Percentiles rank a stretch among this genome's conserved stretches.
Conservation (phyloP, 257 asterid species). For the Salvia miltiorrhiza region DNA sequence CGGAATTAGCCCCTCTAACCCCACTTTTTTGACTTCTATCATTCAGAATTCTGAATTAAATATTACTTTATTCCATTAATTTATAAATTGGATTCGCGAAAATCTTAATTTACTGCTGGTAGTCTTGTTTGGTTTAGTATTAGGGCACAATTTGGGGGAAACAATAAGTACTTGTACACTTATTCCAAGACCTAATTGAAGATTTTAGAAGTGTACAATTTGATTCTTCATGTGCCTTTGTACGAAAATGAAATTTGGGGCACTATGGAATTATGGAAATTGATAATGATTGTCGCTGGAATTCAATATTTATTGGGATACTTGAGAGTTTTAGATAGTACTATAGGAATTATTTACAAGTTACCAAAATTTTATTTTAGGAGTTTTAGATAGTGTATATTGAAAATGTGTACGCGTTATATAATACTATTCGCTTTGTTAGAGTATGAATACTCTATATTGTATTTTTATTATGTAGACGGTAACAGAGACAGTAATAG, state of each 20-base stretch:
- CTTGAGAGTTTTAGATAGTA: neutral
- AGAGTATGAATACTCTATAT: no score
- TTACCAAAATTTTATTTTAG: neutral
- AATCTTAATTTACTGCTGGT: neutral
- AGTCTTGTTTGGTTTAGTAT: neutral
- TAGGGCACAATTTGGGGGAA: neutral
- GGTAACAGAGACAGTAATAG: no score
- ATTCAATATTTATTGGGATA: constrained; percentile 6
- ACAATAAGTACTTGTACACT: constrained; percentile 11
- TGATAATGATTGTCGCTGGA: constrained; percentile 12
- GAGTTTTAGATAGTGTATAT: neutral
- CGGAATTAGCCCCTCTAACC: constrained; percentile 37
- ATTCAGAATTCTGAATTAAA: constrained; percentile 3
- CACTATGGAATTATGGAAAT: constrained; percentile 17
- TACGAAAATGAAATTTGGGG: constrained; percentile 20
- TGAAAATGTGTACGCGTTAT: no score
- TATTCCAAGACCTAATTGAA: constrained; percentile 14
- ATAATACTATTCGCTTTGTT: no score
- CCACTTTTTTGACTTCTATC: constrained; percentile 54
- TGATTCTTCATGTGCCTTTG: constrained; percentile 34
- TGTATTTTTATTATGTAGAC: no score
- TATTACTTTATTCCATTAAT: neutral
- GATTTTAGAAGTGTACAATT: constrained; percentile 19
- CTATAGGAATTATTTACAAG: neutral
- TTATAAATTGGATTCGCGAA: neutral